phyloP scores from a whole-genome alignment of 805 yeast species.

The Candida nemodendra region DNA sequence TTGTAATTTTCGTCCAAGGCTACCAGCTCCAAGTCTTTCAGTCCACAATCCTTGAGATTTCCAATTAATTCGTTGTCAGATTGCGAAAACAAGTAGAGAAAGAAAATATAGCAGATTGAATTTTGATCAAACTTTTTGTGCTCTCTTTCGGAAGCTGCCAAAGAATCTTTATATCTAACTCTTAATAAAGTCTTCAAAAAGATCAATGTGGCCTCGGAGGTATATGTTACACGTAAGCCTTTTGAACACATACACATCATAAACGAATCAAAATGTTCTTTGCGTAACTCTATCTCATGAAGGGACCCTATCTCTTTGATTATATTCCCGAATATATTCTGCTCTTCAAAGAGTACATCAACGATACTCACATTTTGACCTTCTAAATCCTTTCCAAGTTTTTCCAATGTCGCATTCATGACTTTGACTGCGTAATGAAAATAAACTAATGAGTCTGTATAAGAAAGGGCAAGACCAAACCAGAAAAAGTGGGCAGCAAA shows the following conservation, averaged over 20 bases:
- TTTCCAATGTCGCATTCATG: constrained; percentile 35
- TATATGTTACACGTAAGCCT: constrained; percentile 59
- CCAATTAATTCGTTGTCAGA: constrained; percentile 36
- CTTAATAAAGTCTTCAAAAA: constrained; percentile 44
- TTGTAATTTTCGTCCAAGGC: constrained; percentile 31
- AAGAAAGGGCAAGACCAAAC: constrained; percentile 34
- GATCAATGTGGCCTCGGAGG: constrained; percentile 47
- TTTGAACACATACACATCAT: constrained; percentile 48
- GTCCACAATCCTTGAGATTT: constrained; percentile 34
- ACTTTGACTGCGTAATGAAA: constrained; percentile 35
- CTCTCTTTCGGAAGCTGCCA: constrained; percentile 6
- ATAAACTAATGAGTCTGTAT: constrained; percentile 26
- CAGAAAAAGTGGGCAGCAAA: constrained; percentile 51
- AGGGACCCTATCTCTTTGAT: constrained; percentile 43
- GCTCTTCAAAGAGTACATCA: constrained; percentile 29
- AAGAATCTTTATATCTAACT: constrained; percentile 39
- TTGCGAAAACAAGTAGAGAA: constrained; percentile 34
- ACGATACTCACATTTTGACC: constrained; percentile 29
- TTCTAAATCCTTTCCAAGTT: constrained; percentile 32
- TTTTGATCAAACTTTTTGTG: constrained; percentile 18
- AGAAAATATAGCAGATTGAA: constrained; percentile 32
- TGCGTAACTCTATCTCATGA: constrained; percentile 39
- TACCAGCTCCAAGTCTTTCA: constrained; percentile 32
- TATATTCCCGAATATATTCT: constrained; percentile 40
- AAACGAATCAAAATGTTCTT: constrained; percentile 50